Evolutionary conservation across 805 yeast genomes (phyloP).

Genomic region (Lipomyces japonicus): DNA sequence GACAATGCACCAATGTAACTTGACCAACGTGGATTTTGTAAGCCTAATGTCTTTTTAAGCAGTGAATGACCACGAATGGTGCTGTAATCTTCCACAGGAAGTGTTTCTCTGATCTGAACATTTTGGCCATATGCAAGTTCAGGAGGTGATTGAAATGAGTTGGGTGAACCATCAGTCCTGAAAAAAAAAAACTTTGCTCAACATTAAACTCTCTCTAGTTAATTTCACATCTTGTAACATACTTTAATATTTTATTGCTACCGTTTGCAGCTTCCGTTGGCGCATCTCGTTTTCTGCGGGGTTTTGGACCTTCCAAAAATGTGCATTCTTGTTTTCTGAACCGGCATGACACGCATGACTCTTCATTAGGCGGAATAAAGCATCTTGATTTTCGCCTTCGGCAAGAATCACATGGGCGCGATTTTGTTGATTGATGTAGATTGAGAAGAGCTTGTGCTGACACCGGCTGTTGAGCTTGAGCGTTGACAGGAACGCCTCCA

Average conservation of each 20-base stretch:
- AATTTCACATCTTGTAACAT: neutral
- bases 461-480: too few relatives aligned
- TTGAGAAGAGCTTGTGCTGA: conserved; percentile 11
- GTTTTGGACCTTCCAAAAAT: conserved; percentile 53
- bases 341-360: conserved; percentile 56
- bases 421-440: conserved; percentile 26
- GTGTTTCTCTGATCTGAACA: conserved; percentile 23
- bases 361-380: conserved; percentile 58
- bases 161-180: conserved; percentile 1
- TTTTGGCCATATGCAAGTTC: neutral
- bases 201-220: neutral
- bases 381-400: conserved; percentile 76
- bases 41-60: conserved; percentile 62
- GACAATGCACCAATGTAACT: conserved; percentile 88
- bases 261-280: conserved; percentile 2
- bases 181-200: neutral
- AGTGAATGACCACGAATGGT: conserved; percentile 59
- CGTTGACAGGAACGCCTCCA: too few relatives aligned
- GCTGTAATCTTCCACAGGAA: conserved; percentile 65
- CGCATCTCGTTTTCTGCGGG: conserved; percentile 39
- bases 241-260: neutral
- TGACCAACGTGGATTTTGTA: conserved; percentile 86
- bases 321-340: conserved; percentile 82
- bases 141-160: conserved; percentile 1
- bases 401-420: conserved; percentile 78